Base-by-base conservation (phyloP, 148 eudicot genomes). In the Chenopodium berlandieri region DNA sequence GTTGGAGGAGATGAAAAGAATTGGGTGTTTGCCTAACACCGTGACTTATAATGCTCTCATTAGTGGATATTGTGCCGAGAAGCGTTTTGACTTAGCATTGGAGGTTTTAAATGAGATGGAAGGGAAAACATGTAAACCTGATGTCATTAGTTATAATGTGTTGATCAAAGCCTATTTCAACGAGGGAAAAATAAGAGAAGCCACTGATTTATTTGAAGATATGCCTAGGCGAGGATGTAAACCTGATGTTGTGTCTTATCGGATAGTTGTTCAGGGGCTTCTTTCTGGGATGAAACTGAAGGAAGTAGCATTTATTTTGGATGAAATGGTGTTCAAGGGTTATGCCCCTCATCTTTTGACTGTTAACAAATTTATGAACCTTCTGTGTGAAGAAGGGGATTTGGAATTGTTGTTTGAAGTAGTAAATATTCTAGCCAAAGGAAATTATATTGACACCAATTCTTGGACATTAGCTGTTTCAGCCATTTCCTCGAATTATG, bases 271-370 rank as follows among this genome's bases (percentile, higher is more conserved):
- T 77, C 88, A 87, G n/a, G 93, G 88, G 80, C 89, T 92, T 78
- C 82, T 89, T 71, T 80, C 83, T 52, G 88, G 80, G 19, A 82
- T 76, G 88, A 84, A 81, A 80, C 78, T 89, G 50, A 48, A 87
- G 77, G 92, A 91, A 83, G 98, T 90, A 16, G 89, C 90, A 11
- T 11, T 80, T 69, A 34, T 88, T 79, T 89, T 94, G 86, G 97
- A 94, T 86, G 97, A 94, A 88, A 94, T 94, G 98, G 77, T 92
- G 44, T 89, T 91, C 82, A 91, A 85, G 85, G 92, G 92, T 34
- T 91, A 85, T 77, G 66, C 86, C 48, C 92, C 93, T 81, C 86
- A 83, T 77, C 80, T 90, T 75, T 82, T 75, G 17, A 87, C 87
- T 65, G 67, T 86, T 71, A 79, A 79, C 79, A 82, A 84, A 69